A percentile compares a stretch with the other conserved stretches of the same genome.
Evolutionary conservation across 1,284 basidiomycete genomes (phyloP).

Genomic region (Moniliella sp.): DNA sequence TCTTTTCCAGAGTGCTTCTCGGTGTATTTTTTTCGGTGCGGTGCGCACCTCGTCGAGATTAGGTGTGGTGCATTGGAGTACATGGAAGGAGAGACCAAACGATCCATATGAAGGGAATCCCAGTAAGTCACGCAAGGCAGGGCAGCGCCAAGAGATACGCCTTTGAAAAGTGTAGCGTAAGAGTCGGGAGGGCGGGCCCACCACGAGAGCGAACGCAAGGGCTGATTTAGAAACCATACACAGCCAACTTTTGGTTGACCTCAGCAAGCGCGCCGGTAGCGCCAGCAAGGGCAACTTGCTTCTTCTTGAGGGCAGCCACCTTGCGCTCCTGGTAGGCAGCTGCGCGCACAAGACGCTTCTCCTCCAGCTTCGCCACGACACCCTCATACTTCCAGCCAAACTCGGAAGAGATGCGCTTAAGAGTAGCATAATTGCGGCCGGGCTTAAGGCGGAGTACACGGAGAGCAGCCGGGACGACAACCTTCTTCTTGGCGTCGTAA

Average conservation of each 20-base stretch:
- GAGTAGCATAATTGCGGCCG: slow-evolving; percentile 95
- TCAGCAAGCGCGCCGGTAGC: slow-evolving; percentile 19
- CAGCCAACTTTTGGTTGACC: slow-evolving; percentile 21
- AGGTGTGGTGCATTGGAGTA: too few species aligned
- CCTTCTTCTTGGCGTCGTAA: slow-evolving; percentile 96
- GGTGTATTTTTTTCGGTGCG: too few species aligned
- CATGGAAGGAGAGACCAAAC: too few species aligned
- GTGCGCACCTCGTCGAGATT: too few species aligned
- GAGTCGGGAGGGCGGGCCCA: too few species aligned
- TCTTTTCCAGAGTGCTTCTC: too few species aligned
- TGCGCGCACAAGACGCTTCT: slow-evolving; percentile 99
- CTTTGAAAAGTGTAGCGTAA: too few species aligned
- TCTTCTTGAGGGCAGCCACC: slow-evolving; percentile 39
- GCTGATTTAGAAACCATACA: slow-evolving; percentile 23
- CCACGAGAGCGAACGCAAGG: too few species aligned
- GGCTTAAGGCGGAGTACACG: slow-evolving; percentile 95
- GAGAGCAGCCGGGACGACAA: slow-evolving; percentile 93
- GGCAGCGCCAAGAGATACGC: too few species aligned
- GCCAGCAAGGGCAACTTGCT: slow-evolving; percentile 16
- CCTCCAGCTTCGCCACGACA: slow-evolving; percentile 96
- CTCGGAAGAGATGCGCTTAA: slow-evolving; percentile 92
- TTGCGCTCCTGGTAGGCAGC: slow-evolving; percentile 99
- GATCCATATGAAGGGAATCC: too few species aligned
- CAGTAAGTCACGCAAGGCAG: too few species aligned
- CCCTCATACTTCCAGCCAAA: slow-evolving; percentile 99